Evolutionary conservation across 2,329 filamentous ascomycete genomes (phyloP), one percentile per base, ranked within the genome.

Genomic region (Colletotrichum sp.): DNA sequence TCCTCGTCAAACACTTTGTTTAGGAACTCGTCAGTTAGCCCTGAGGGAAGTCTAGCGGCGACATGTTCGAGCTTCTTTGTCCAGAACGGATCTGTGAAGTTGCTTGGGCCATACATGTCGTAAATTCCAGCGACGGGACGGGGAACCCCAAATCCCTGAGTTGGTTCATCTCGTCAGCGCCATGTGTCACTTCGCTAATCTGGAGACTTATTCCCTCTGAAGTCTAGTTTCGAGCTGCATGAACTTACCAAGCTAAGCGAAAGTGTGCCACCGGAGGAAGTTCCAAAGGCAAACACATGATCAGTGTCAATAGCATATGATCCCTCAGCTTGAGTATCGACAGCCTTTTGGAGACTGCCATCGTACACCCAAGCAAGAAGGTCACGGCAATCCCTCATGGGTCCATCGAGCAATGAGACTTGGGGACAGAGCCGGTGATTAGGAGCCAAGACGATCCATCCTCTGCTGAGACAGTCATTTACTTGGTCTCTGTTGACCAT

Each of bases 101-200:
- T 81, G 30, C 83, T 84, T 2, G 85, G 82, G n/a, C 85, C 85
- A 77, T 87, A 87, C 78, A 87, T 82, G 74, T 84, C 82, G 61
- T 84, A 82, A 64, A 87, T 86, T 25, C 85, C 86, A 5, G 81
- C 80, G 2, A 83, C 82, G 2, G 82, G 82, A 12, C 80, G 83
- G 15, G 81, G 81, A 5, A 84, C 82, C 27, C 80, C 81, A 74
- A 84, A 87, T 13, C 84, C 86, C 84, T 86, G 52, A 7, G 22
- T 19, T 8, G 12, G 12, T 34, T 30, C 6, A 7, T 13, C 9
- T 15, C 34, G 67, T 74, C 27, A 74, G 67, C 34, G 34, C 32
- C 22, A 19, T 9, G 28, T 27, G n/a, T 15, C 25, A 59, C 22
- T 1, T 59, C 16, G 55, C 55, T 30, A 59, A 59, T 59, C 22